Evolutionary conservation across 1,284 basidiomycete species (phyloP), one percentile per base, ranked within the genome.

Genomic region (Neonothopanus nambi): DNA sequence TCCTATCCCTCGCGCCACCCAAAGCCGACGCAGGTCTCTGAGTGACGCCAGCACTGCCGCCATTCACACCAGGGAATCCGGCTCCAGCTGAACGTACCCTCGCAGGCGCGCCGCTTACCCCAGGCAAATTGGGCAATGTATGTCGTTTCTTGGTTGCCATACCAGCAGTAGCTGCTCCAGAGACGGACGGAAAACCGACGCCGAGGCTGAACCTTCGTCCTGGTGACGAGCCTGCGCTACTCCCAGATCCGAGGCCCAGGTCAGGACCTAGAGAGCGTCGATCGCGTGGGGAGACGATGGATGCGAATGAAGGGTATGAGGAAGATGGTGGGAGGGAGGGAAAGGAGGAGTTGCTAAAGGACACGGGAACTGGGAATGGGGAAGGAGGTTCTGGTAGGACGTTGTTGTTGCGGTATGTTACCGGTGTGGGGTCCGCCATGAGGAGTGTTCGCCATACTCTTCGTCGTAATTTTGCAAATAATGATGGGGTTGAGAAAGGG

Each of bases 401-500:
- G 9, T 50, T 36, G 48, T 45, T 17, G 50, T 53, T 30, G 11
- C 11, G 5, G n/a, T n/a, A n/a, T n/a, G n/a, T n/a, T n/a, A n/a
- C n/a, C n/a, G n/a, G n/a, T n/a, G n/a, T n/a, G n/a, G n/a, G n/a
- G n/a, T n/a, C 59, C 52, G 33, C n/a, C n/a, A 63, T 48, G 23
- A 63, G 65, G 5, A 64, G 55, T 57, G 8, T 66, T 65, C 47
- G 62, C 48, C 17, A 44, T 46, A 37, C 5, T 56, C 55, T 6
- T 48, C 45, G 13, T 43, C 42, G 23, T 40, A 26, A 30, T 36
- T 44, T 11, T 43, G 36, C 15, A 57, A 59, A 42, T 65, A 65
- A 44, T 65, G 65, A 26, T 57, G 58, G n/a, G n/a, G n/a, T 26
- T 61, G 65, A 45, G 66, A 67, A 12, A 81, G 71, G 0, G 87